Evolutionary conservation across 2,329 filamentous ascomycete genomes (phyloP), one percentile per base, ranked within the genome.

Genomic region (Pseudogymnoascus sp.): DNA sequence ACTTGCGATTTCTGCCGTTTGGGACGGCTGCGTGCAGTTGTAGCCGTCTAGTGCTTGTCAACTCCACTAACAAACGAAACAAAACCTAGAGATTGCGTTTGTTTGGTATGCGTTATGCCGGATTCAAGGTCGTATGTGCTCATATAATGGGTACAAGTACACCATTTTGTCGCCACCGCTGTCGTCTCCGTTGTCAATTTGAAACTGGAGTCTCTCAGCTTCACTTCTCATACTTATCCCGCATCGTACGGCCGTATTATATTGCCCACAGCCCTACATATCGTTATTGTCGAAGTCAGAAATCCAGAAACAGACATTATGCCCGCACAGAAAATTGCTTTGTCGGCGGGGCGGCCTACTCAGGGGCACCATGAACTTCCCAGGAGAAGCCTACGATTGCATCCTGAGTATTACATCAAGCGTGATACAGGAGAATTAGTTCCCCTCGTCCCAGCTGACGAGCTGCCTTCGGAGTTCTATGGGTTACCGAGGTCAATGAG

Each of bases 371-470:
- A 30, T 52, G 45, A 52, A 1, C 26, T 52, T 52, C 26, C 45
- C 15, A 30, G 9, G n/a, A 52, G 45, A 52, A 33, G 26, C 9
- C 9, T 8, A 5, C 26, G 26, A 8, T 33, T 52, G 5, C 45
- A 30, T n/a, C 45, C 45, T 18, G 70, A 70, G 7, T 72, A 76
- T 68, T 81, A 77, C 66, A 63, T 81, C 56, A 70, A 77, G 61
- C 74, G 78, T 1, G 75, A 74, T 5, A 68, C 67, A 2, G 64
- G 67, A 1, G 68, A 71, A n/a, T 72, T 79, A 3, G 78, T 82
- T 1, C 81, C 80, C 5, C 73, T 83, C n/a, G 72, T 83, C n/a
- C 74, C 80, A 0, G 68, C 76, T 10, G 80, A 82, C 66, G 73
- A 81, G 62, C 74, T 83, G 0, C 79, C 79, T 0, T 67, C 70